Conservation (phyloP, 306 rosid species). For the Sphenostylis stenocarpa region DNA sequence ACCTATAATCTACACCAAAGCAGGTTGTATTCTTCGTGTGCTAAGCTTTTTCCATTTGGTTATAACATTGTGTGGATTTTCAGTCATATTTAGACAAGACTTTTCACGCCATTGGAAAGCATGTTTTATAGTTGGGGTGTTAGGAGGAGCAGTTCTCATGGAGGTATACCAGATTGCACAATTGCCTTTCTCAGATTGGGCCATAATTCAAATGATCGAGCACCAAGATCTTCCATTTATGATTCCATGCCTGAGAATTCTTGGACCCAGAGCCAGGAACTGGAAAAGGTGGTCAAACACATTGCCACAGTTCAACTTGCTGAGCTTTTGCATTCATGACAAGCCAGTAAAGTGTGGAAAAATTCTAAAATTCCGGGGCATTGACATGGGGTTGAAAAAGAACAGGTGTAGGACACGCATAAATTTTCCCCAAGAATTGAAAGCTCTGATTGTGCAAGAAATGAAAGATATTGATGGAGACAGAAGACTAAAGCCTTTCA, state of each 20-base stretch:
- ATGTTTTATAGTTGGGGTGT: constrained; percentile 41
- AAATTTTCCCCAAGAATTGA: constrained; percentile 36
- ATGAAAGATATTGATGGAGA: constrained; percentile 47
- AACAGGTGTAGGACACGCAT: constrained; percentile 23
- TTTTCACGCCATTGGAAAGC: constrained; percentile 29
- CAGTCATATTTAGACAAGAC: constrained; percentile 22
- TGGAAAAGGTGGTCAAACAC: constrained; percentile 74
- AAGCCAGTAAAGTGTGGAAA: constrained; percentile 37
- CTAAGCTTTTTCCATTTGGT: constrained; percentile 43
- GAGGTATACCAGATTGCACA: constrained; percentile 62
- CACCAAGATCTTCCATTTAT: constrained; percentile 38
- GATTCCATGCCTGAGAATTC: constrained; percentile 41
- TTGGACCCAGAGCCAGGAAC: constrained; percentile 37
- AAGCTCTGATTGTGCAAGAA: constrained; percentile 47
- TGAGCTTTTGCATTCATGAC: constrained; percentile 52
- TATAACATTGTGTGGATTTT: constrained; percentile 42
- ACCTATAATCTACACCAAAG: constrained; percentile 48
- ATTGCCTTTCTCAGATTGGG: constrained; percentile 65
- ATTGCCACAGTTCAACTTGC: constrained; percentile 58
- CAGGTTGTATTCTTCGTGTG: constrained; percentile 53
- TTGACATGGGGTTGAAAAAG: constrained; percentile 44
- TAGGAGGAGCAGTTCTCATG: constrained; percentile 51
- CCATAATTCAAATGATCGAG: constrained; percentile 50
- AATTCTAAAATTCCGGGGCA: constrained; percentile 36
- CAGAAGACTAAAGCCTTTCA: constrained; percentile 45